These are phyloP conservation scores for Pyrenophora teres DNA, from an alignment of 2,329 filamentous ascomycete genomes.

Conservation along the genomic window DNA sequence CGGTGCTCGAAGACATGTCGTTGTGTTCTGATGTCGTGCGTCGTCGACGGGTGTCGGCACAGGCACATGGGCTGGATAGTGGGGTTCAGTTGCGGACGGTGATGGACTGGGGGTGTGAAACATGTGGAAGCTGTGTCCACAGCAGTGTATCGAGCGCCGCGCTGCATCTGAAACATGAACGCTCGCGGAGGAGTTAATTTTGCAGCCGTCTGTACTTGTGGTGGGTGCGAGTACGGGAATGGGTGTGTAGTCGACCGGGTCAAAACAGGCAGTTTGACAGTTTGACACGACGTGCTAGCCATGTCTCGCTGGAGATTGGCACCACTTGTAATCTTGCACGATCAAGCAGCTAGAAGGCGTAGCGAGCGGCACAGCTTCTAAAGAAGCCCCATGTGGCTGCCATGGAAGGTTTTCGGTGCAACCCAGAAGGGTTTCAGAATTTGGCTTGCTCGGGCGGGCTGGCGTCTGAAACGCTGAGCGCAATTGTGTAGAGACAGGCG, in stretches of 20 bases:
- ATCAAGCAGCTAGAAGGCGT: not conserved
- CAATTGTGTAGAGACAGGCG: constrained; percentile 16
- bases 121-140: not conserved
- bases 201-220: not conserved
- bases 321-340: constrained; percentile 1
- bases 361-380: constrained; percentile 6
- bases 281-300: constrained; percentile 2
- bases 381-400: constrained; percentile 19
- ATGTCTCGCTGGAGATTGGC: not conserved
- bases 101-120: constrained; percentile 9
- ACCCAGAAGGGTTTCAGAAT: constrained; percentile 36
- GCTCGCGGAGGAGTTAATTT: not conserved
- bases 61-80: not conserved
- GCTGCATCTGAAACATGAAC: constrained; percentile 1
- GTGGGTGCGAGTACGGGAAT: no score
- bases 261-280: not conserved
- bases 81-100: constrained; percentile 1
- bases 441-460: constrained; percentile 22
- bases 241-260: not conserved
- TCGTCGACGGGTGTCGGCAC: not conserved
- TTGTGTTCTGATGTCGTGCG: constrained; percentile 5
- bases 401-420: constrained; percentile 26
- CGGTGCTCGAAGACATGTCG: constrained; percentile 32
- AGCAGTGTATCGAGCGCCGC: constrained; percentile 1
- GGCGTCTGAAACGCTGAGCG: constrained; percentile 38